Conservation (phyloP, 2,329 filamentous ascomycete genomes). For the Pseudogymnoascus sp. region DNA sequence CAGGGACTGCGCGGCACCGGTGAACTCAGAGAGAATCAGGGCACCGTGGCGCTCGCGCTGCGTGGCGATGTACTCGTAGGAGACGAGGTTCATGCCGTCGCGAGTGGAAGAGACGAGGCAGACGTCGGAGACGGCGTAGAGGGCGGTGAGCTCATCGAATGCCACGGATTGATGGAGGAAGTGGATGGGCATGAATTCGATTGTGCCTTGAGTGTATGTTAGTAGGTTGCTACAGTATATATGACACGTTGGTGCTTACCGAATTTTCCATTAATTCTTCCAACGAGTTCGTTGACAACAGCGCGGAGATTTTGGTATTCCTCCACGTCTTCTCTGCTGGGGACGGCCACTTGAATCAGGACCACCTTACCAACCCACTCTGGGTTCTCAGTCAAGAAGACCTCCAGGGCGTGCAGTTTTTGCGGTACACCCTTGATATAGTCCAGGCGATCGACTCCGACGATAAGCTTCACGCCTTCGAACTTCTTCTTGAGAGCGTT, state of each 20-base stretch:
- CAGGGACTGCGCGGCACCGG: slow-evolving; percentile 87
- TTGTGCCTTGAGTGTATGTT: slow-evolving; percentile 50
- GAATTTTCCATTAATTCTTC: slow-evolving; percentile 93
- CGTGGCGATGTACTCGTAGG: slow-evolving; percentile 95
- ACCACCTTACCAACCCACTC: slow-evolving; percentile 98
- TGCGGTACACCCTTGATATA: slow-evolving; percentile 99
- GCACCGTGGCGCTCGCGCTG: slow-evolving; percentile 86
- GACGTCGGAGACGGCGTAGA: slow-evolving; percentile 87
- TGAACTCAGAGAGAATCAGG: slow-evolving; percentile 94
- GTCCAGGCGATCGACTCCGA: slow-evolving; percentile 91
- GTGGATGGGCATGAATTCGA: slow-evolving; percentile 98
- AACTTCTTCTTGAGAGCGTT: slow-evolving; percentile 81
- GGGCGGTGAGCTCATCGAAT: slow-evolving; percentile 88
- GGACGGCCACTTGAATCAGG: slow-evolving; percentile 90
- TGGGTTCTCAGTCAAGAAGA: slow-evolving; percentile 92
- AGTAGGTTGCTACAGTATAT: slow-evolving; percentile 13
- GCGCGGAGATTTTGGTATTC: slow-evolving; percentile 95
- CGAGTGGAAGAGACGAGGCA: slow-evolving; percentile 91
- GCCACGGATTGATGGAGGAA: slow-evolving; percentile 95
- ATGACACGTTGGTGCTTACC: slow-evolving; percentile 36
- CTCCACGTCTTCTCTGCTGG: slow-evolving; percentile 89
- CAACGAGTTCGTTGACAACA: slow-evolving; percentile 93
- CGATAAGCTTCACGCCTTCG: slow-evolving; percentile 90
- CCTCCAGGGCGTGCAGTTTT: slow-evolving; percentile 91
- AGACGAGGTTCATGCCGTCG: slow-evolving; percentile 97